Percentiles rank a stretch among this genome's conserved stretches.
Evolutionary conservation across 2,329 filamentous ascomycete genomes (phyloP).

Genomic region (Elsinoe perseae): DNA sequence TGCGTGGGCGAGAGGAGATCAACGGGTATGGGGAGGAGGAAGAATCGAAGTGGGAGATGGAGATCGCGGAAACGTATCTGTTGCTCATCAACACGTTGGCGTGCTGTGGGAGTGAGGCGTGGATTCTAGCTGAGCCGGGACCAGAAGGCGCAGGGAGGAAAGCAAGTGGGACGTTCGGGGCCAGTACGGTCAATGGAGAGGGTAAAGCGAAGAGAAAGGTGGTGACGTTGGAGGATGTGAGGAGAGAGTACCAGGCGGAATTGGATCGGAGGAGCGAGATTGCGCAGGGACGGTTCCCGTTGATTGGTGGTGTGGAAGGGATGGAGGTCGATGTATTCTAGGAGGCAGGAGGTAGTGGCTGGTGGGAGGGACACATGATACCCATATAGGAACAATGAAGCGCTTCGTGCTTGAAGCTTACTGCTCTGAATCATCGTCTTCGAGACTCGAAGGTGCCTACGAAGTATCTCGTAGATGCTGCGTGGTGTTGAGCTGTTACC

Average conservation of each 20-base stretch:
- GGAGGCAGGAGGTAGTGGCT: not conserved
- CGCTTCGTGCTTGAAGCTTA: no score
- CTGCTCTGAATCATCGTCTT: no score
- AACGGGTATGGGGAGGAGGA: slow-evolving; percentile 27
- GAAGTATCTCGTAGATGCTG: no score
- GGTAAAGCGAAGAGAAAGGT: slow-evolving; percentile 58
- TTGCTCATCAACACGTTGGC: slow-evolving; percentile 86
- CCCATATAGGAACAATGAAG: not conserved
- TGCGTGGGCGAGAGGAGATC: slow-evolving; percentile 14
- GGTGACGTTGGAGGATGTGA: slow-evolving; percentile 75
- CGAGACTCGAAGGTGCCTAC: no score
- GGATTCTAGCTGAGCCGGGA: slow-evolving; percentile 56
- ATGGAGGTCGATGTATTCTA: slow-evolving; percentile 25
- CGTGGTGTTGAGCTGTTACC: no score
- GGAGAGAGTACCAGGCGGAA: slow-evolving; percentile 83
- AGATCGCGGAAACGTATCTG: slow-evolving; percentile 66
- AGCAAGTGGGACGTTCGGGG: slow-evolving; percentile 15
- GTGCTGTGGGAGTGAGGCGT: slow-evolving; percentile 78
- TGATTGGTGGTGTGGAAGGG: slow-evolving; percentile 42
- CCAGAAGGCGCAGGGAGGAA: slow-evolving; percentile 6
- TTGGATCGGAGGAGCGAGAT: slow-evolving; percentile 82
- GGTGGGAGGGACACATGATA: not conserved
- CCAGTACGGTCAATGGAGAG: not conserved
- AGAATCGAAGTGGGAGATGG: slow-evolving; percentile 32
- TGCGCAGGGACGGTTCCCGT: slow-evolving; percentile 81